These are phyloP conservation scores for Chlorella vulgaris DNA, from an alignment of 139 green algal species.

Conservation along the genomic window DNA sequence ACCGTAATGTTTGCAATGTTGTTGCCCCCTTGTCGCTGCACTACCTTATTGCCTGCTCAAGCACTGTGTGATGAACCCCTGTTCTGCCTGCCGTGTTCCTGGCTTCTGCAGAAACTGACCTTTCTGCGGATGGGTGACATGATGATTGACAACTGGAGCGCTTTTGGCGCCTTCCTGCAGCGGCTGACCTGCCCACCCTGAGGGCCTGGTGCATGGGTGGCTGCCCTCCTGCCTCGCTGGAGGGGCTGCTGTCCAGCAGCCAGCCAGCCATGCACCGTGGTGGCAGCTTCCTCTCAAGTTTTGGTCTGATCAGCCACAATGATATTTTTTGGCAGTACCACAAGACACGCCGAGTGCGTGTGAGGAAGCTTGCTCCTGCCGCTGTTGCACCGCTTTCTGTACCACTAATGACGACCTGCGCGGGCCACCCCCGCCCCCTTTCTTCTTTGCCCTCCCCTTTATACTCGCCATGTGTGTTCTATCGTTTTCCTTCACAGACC, in stretches of 20 bases:
- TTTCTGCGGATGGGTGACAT: constrained; percentile 93
- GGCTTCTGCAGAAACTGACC: constrained; percentile 73
- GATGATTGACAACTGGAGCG: constrained; percentile 72
- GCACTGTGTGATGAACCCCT: too few species aligned
- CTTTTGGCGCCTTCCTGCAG: constrained; percentile 57
- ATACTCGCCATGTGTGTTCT: background rate
- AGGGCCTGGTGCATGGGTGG: background rate
- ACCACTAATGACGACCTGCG: background rate
- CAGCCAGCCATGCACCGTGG: background rate
- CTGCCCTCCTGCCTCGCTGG: background rate
- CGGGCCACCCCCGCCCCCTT: too few species aligned
- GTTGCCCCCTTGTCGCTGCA: background rate
- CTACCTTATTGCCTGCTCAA: background rate
- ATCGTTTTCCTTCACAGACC: too few species aligned
- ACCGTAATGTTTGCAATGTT: background rate
- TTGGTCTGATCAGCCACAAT: constrained; percentile 1
- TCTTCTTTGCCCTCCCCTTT: background rate
- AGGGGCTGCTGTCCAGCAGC: background rate
- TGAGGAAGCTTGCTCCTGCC: background rate
- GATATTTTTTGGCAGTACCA: constrained; percentile 15
- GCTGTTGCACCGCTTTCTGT: background rate
- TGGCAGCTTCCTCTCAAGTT: constrained; percentile 9
- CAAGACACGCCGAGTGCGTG: background rate
- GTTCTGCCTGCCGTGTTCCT: too few species aligned
- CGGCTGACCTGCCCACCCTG: constrained; percentile 48